phyloP scores from a whole-genome alignment of 495 filamentous ascomycete species.

The Aspergillus bertholletiae region DNA sequence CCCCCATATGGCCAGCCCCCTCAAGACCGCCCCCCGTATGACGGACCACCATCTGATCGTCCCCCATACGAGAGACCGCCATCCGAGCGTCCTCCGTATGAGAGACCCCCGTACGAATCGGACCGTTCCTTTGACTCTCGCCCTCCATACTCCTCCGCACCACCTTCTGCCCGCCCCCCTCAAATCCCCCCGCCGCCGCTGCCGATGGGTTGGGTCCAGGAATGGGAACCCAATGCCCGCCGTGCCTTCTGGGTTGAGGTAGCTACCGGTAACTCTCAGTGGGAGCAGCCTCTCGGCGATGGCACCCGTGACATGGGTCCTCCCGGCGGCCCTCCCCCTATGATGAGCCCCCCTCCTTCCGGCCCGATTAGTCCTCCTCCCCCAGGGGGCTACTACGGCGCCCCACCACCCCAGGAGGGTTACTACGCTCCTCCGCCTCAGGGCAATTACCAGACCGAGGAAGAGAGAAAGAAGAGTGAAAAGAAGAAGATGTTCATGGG shows the following conservation, averaged over 20 bases:
- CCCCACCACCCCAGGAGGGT: slow-evolving; percentile 11
- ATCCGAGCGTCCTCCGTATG: slow-evolving; percentile 17
- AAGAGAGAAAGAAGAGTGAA: slow-evolving; percentile 42
- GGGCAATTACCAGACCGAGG: slow-evolving; percentile 19
- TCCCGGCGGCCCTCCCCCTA: slow-evolving; percentile 13
- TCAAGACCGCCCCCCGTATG: slow-evolving; percentile 5
- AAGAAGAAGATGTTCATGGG: slow-evolving; percentile 42
- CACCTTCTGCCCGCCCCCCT: slow-evolving; percentile 27
- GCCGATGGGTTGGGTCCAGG: slow-evolving; percentile 56
- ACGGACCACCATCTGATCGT: slow-evolving; percentile 14
- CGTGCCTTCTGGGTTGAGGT: slow-evolving; percentile 61
- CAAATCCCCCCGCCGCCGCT: slow-evolving; percentile 45
- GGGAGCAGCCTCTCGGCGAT: slow-evolving; percentile 45
- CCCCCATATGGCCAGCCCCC: slow-evolving; percentile 9
- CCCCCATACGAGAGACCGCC: slow-evolving; percentile 14
- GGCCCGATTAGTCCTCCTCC: neutral
- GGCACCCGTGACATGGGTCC: slow-evolving; percentile 19
- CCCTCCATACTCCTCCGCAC: slow-evolving; percentile 14
- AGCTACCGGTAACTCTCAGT: slow-evolving; percentile 56
- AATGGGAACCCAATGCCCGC: slow-evolving; percentile 54
- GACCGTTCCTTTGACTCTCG: slow-evolving; percentile 16
- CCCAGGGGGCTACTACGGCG: slow-evolving; percentile 6
- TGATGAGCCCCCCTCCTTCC: slow-evolving; percentile 4
- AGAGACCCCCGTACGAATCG: slow-evolving; percentile 16
- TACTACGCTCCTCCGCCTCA: slow-evolving; percentile 24